A percentile compares a stretch with the other conserved stretches of the same genome.
Evolutionary conservation across 2,329 filamentous ascomycete species (phyloP).

Genomic region (Colletotrichum sp.): DNA sequence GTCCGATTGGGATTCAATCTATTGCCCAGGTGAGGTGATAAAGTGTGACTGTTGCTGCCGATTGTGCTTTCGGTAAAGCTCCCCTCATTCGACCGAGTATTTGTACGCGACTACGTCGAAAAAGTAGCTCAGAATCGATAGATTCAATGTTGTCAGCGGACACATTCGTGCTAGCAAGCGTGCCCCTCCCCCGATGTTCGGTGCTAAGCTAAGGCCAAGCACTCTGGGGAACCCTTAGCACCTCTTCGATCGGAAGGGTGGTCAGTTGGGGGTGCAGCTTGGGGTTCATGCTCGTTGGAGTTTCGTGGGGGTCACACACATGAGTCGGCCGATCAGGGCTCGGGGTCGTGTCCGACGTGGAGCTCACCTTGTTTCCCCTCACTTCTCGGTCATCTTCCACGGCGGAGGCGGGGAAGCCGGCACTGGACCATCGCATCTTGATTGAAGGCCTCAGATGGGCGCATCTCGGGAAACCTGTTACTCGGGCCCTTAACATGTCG

Average conservation of each 20-base stretch:
- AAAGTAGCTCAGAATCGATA: background rate
- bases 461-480: background rate
- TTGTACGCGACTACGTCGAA: background rate
- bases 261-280: background rate
- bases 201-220: background rate
- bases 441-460: background rate
- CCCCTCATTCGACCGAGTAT: background rate
- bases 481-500: background rate
- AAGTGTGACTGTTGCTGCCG: background rate
- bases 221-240: background rate
- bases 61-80: background rate
- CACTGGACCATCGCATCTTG: background rate
- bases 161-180: background rate
- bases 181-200: background rate
- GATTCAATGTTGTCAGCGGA: background rate
- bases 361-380: constrained; percentile 1
- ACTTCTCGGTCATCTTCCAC: constrained; percentile 10
- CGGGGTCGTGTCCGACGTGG: background rate
- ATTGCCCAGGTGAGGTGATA: background rate
- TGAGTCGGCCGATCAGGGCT: background rate
- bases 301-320: background rate
- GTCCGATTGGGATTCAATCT: background rate
- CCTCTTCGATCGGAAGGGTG: background rate
- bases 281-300: background rate
- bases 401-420: background rate